phyloP scores from a whole-genome alignment of 2,329 filamentous ascomycete species.

The Aspergillus brasiliensis region DNA sequence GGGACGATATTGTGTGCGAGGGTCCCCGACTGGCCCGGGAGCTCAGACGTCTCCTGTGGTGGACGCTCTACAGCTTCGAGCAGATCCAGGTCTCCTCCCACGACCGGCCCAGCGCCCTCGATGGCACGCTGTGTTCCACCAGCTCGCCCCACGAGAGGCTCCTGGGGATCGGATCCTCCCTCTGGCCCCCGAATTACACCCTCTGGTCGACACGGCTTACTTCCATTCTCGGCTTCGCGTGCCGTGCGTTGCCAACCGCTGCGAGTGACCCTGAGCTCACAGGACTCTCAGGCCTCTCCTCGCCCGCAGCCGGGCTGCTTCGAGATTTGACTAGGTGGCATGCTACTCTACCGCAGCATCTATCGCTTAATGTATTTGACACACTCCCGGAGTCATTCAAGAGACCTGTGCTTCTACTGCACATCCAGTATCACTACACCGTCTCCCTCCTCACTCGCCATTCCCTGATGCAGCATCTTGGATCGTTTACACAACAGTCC shows the following conservation, averaged over 20 bases:
- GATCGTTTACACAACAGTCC: no score
- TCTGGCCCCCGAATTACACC: not conserved
- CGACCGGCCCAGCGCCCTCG: not conserved
- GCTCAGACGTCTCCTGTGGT: not conserved
- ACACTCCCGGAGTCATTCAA: no score
- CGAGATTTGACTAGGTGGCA: not conserved
- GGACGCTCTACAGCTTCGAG: not conserved
- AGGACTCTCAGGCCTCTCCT: not conserved
- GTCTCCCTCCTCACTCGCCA: not conserved
- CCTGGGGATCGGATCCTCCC: not conserved
- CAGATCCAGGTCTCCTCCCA: not conserved
- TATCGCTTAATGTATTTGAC: not conserved
- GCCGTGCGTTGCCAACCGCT: not conserved
- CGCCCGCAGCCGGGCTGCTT: not conserved
- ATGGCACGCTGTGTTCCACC: not conserved
- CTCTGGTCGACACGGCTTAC: not conserved
- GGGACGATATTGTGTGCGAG: not conserved
- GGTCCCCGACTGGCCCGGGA: not conserved
- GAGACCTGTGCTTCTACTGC: not conserved
- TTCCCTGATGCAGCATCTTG: not conserved
- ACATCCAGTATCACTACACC: not conserved
- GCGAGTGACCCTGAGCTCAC: not conserved
- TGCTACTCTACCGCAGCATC: not conserved
- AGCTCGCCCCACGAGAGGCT: not conserved
- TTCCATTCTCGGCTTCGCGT: not conserved